A percentile compares a stretch with the other conserved stretches of the same genome.
phyloP scores from a whole-genome alignment of 2,329 filamentous ascomycete genomes.

The Albifimbria verrucaria region DNA sequence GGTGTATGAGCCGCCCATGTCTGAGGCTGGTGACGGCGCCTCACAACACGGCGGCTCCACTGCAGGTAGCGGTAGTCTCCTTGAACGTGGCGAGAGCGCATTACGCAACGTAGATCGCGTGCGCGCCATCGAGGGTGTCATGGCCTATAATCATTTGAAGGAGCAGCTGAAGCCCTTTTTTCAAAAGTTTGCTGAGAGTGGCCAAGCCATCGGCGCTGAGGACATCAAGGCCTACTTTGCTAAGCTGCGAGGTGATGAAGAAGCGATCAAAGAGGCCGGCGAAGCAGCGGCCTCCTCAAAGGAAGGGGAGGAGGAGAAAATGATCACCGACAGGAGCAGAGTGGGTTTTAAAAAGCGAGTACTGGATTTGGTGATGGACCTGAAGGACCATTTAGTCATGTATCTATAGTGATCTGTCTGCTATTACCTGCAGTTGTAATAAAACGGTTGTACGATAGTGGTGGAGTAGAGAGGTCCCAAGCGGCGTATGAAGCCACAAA shows the following conservation, averaged over 20 bases:
- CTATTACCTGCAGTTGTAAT: no score
- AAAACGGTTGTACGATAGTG: no score
- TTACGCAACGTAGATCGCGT: conserved; percentile 91
- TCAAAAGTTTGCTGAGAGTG: conserved; percentile 89
- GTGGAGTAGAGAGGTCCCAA: no score
- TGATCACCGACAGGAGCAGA: conserved; percentile 47
- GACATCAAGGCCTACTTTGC: conserved; percentile 98
- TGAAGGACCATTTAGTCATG: background rate
- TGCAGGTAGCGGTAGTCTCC: conserved; percentile 74
- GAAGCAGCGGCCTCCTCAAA: conserved; percentile 42
- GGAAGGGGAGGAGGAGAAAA: conserved; percentile 27
- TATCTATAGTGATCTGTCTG: background rate
- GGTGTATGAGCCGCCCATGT: conserved; percentile 86
- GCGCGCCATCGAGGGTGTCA: conserved; percentile 89
- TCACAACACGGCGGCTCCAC: conserved; percentile 55
- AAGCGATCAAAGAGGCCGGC: conserved; percentile 64
- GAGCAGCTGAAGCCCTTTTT: conserved; percentile 95
- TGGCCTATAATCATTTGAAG: conserved; percentile 96
- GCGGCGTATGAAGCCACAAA: no score
- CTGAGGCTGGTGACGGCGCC: conserved; percentile 46
- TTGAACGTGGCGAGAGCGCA: conserved; percentile 89
- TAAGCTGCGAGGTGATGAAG: conserved; percentile 83
- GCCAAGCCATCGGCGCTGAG: conserved; percentile 83
- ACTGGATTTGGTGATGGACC: background rate
- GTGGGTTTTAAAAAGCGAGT: conserved; percentile 43